Evolutionary conservation across 257 asterid genomes (phyloP).

Genomic region (Linaria vulgaris): DNA sequence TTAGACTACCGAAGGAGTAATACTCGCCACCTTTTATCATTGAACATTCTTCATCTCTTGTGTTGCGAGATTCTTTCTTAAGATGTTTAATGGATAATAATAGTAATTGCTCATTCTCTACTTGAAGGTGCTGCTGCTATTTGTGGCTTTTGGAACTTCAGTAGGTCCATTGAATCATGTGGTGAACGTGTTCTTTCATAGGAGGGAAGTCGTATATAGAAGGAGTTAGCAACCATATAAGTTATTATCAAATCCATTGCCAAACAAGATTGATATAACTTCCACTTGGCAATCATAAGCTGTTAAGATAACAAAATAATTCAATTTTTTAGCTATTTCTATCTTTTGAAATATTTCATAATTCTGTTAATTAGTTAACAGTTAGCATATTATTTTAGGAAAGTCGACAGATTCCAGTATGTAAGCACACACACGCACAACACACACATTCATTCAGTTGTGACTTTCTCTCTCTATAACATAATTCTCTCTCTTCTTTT

Average conservation of each 20-base stretch:
- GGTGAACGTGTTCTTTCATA: constrained; percentile 56
- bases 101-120: constrained; percentile 3
- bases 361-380: too few species aligned
- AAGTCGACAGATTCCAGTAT: too few species aligned
- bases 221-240: constrained; percentile 60
- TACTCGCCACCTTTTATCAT: too few species aligned
- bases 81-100: background rate
- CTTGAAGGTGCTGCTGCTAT: constrained; percentile 45
- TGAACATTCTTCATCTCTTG: too few species aligned
- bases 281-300: constrained; percentile 5
- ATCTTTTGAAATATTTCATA: too few species aligned
- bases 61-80: background rate
- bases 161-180: constrained; percentile 37
- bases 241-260: constrained; percentile 29
- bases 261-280: background rate
- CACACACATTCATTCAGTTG: too few species aligned
- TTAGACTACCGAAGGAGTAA: background rate
- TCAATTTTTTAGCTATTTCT: too few species aligned
- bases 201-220: constrained; percentile 76
- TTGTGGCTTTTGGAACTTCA: constrained; percentile 39
- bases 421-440: too few species aligned
- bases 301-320: too few species aligned
- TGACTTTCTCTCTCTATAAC: too few species aligned
- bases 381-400: too few species aligned
- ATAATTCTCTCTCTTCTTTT: too few species aligned